A percentile compares a stretch with the other conserved stretches of the same genome.
phyloP scores from a whole-genome alignment of 2,329 filamentous ascomycete genomes.

The Aureobasidium leucospermi region DNA sequence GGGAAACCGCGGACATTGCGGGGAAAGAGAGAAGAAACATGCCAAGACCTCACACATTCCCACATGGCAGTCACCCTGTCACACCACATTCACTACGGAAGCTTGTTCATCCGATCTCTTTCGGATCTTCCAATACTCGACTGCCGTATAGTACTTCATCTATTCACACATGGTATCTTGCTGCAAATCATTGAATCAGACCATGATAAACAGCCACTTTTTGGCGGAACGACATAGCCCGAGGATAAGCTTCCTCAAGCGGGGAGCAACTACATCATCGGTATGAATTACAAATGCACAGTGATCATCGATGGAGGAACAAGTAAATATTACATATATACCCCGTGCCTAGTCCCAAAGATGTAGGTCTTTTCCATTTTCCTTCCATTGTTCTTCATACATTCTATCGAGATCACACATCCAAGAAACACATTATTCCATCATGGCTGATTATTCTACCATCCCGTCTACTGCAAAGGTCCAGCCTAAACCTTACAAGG shows the following conservation, averaged over 20 bases:
- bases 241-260: conserved; percentile 4
- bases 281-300: conserved; percentile 5
- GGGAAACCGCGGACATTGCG: not conserved
- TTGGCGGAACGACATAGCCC: not conserved
- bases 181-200: too few relatives aligned
- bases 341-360: too few relatives aligned
- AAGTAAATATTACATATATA: not conserved
- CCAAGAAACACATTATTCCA: not conserved
- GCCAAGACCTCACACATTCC: not conserved
- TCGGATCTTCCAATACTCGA: too few relatives aligned
- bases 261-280: conserved; percentile 6
- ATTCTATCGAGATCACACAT: not conserved
- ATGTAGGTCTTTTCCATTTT: not conserved
- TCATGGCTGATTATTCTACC: conserved; percentile 22
- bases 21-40: not conserved
- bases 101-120: too few relatives aligned
- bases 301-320: not conserved
- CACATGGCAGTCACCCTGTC: not conserved
- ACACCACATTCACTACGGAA: not conserved
- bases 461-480: conserved; percentile 32
- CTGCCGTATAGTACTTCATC: too few relatives aligned
- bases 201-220: too few relatives aligned
- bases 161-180: too few relatives aligned
- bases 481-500: conserved; percentile 36
- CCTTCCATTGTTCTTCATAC: not conserved